Evolutionary conservation across 768 basidiomycete species (phyloP).

Genomic region (Sarcodon sp.): DNA sequence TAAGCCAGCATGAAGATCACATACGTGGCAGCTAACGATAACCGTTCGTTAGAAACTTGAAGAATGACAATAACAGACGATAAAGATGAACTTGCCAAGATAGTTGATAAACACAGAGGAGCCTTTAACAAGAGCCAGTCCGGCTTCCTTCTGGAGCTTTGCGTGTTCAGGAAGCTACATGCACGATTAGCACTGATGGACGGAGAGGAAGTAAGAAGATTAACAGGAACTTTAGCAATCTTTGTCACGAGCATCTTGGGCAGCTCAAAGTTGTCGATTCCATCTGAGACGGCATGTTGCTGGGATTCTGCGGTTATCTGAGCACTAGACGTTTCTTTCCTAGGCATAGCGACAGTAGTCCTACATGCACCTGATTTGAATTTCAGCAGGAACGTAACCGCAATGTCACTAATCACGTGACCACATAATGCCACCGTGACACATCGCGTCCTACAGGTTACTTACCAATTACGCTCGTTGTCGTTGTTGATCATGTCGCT

Average conservation of each 20-base stretch:
- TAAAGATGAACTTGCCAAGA: constrained; percentile 47
- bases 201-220: constrained; percentile 12
- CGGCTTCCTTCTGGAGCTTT: constrained; percentile 85
- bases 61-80: not conserved
- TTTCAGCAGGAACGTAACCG: not conserved
- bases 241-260: constrained; percentile 74
- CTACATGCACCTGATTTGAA: not conserved
- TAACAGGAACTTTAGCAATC: constrained; percentile 75
- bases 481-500: not conserved
- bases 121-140: constrained; percentile 72
- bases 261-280: constrained; percentile 83
- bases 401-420: not conserved
- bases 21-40: constrained; percentile 30
- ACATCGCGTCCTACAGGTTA: not conserved
- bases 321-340: constrained; percentile 45
- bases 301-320: constrained; percentile 62
- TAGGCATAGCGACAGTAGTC: constrained; percentile 37
- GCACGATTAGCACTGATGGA: not conserved
- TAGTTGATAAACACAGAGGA: constrained; percentile 96
- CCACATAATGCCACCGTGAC: not conserved
- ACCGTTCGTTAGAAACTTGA: constrained; percentile 1
- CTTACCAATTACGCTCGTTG: not conserved
- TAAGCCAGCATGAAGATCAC: constrained; percentile 5
- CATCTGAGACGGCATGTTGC: constrained; percentile 69
- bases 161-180: constrained; percentile 68